Base-by-base conservation (phyloP, 2,329 filamentous ascomycete species). In the Fusarium multiceps region DNA sequence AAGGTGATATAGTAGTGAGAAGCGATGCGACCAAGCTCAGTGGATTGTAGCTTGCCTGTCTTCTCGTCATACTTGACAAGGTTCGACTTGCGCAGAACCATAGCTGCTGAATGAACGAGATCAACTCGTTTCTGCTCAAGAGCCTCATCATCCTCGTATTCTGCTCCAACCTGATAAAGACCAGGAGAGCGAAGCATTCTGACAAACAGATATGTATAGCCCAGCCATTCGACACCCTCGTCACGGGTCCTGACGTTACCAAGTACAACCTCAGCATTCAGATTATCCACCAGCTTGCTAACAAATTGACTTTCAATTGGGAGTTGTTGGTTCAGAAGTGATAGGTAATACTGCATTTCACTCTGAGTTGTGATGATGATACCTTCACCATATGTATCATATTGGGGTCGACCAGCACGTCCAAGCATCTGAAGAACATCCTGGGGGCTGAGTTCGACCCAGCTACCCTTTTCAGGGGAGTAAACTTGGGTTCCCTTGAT, bases 401-500 rank as follows among this genome's bases (percentile, higher is more conserved):
- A 99, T 77, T 99, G 97, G 28, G 96, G 96, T 72, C 96, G 90
- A 78, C 96, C 96, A 56, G 96, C 97, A 86, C 96, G 94, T 77
- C 96, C 96, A 75, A 99, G 89, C 97, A 99, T 99, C 80, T 99
- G 96, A 53, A 99, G 85, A 37, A 99, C 95, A 82, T 99, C 96
- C 79, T 99, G 96, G 14, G 96, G 96, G 76, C 94, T 98, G 56
- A 99, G 82, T 79, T 99, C 97, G 21, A 99, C 94, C 95, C 96
- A 99, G 80, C 93, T 96, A 83, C 96, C 96, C 83, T 98, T 98
- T 79, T 99, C 96, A 1, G 96, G 96, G 0, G 96, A 98, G 82
- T 99, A 99, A 21, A 99, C 92, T 77, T 97, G 94, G 2, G 96
- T 99, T 58, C 96, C 96, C 82, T 99, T 99, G 84, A 99, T 99